These are phyloP conservation scores for Clitopilus hobsonii DNA, from an alignment of 768 basidiomycete genomes.

Conservation along the genomic window DNA sequence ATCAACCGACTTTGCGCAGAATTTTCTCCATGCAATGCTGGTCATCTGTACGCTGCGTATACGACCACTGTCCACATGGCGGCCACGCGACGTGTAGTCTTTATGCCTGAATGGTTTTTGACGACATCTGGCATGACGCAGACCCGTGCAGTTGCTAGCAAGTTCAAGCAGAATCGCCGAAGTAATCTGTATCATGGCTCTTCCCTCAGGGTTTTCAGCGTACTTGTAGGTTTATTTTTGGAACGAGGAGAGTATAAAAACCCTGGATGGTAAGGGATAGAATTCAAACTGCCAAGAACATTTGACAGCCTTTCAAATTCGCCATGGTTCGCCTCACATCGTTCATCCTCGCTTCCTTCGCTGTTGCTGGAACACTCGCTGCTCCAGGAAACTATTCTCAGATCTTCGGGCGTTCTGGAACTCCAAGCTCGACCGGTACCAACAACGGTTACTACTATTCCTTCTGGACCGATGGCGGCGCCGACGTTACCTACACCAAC, in stretches of 20 bases:
- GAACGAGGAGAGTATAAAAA: neutral
- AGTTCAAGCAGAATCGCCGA: neutral
- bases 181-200: neutral
- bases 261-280: neutral
- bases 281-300: neutral
- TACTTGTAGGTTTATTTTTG: neutral
- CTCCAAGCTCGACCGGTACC: constrained; percentile 24
- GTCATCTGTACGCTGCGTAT: neutral
- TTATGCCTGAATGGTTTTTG: neutral
- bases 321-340: constrained; percentile 4
- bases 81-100: neutral
- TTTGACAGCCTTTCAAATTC: neutral
- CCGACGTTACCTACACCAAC: constrained; percentile 23
- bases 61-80: neutral
- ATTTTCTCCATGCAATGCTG: neutral
- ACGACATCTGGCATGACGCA: neutral
- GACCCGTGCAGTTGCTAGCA: neutral
- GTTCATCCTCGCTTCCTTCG: constrained; percentile 13
- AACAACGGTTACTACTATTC: constrained; percentile 32
- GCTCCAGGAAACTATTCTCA: constrained; percentile 16
- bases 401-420: constrained; percentile 13
- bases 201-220: neutral
- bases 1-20: neutral
- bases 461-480: constrained; percentile 27
- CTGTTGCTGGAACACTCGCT: constrained; percentile 14